Percentiles rank a stretch among this genome's conserved stretches.
Evolutionary conservation across 495 filamentous ascomycete genomes (phyloP).

Genomic region (Daldinia loculata): DNA sequence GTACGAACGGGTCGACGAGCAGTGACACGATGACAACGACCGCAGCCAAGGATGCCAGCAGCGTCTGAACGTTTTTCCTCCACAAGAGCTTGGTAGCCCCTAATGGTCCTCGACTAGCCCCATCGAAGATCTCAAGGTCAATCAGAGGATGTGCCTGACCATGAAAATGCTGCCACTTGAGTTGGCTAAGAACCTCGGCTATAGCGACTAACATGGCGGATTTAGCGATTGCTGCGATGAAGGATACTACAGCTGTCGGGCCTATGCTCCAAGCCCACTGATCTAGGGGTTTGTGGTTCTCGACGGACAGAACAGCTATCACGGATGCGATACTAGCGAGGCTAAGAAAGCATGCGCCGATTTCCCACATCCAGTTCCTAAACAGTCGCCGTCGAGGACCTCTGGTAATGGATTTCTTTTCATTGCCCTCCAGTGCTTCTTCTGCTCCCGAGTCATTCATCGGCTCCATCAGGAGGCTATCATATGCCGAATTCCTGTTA

Average conservation of each 20-base stretch:
- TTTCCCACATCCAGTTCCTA: constrained; percentile 8
- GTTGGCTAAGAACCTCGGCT: constrained; percentile 1
- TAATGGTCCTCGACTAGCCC: not conserved
- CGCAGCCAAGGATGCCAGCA: not conserved
- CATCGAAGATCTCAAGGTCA: constrained; percentile 5
- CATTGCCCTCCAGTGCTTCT: not conserved
- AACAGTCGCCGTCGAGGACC: not conserved
- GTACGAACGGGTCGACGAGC: constrained; percentile 6
- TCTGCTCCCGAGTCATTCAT: not conserved
- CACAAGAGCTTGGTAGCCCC: not conserved
- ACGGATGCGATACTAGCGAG: not conserved
- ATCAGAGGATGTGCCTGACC: constrained; percentile 1
- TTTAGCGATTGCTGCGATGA: not conserved
- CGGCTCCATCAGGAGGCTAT: constrained; percentile 1
- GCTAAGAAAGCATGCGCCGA: constrained; percentile 7
- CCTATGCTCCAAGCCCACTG: constrained; percentile 9
- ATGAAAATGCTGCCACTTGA: constrained; percentile 11
- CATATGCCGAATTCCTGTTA: constrained; percentile 1
- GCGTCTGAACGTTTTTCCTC: not conserved
- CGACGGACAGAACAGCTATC: constrained; percentile 4
- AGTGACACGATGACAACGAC: not conserved
- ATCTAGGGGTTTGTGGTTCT: constrained; percentile 5
- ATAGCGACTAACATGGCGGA: constrained; percentile 3
- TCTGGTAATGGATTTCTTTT: not conserved
- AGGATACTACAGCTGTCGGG: constrained; percentile 3